Evolutionary conservation across 441 rosid genomes (phyloP), one percentile per base, ranked within the genome.

Genomic region (Flueggea neowawraea): DNA sequence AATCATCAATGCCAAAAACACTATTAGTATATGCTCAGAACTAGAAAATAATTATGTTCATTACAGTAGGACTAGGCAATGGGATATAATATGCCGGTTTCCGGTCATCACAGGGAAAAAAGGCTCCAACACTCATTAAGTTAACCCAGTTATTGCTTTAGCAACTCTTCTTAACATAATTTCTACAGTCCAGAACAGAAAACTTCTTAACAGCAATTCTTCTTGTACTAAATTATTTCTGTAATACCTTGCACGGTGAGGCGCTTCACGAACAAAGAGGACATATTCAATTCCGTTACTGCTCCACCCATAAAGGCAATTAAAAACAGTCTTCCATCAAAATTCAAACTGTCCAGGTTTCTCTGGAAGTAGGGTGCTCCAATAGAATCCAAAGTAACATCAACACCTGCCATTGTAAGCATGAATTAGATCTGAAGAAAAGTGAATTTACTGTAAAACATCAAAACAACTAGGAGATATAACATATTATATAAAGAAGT

Each of bases 321-420:
- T 47, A 92, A 72, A 69, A 82, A 83, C 60, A 90, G 89, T 76
- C 98, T 83, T 49, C 96, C 97, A 66, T 83, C 92, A 12, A 82
- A 31, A 73, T 75, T 78, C 75, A 93, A 82, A 82, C 92, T 82
- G 64, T 86, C 89, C 0, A 90, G 78, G 74, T 92, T 92, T 62
- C 48, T 75, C 73, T 88, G 86, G 52, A 93, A 63, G 76, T 90
- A 93, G 54, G 94, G 63, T 39, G 92, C 98, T 52, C 97, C 97
- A 3, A 93, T 31, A 63, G 88, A 80, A 71, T 93, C 97, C 80
- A 93, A 74, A 71, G 90, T 86, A 33, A 86, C 96, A 58, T 90
- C 92, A 45, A 90, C 92, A 5, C 90, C 94, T 87, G 82, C 61
- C 63, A 65, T 61, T 28, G 16, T 17, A 51, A 65, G 49, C 12